A percentile compares a stretch with the other conserved stretches of the same genome.
phyloP scores from a whole-genome alignment of 192 early-diverging fungal genomes.

The Backusella morwellensis region DNA sequence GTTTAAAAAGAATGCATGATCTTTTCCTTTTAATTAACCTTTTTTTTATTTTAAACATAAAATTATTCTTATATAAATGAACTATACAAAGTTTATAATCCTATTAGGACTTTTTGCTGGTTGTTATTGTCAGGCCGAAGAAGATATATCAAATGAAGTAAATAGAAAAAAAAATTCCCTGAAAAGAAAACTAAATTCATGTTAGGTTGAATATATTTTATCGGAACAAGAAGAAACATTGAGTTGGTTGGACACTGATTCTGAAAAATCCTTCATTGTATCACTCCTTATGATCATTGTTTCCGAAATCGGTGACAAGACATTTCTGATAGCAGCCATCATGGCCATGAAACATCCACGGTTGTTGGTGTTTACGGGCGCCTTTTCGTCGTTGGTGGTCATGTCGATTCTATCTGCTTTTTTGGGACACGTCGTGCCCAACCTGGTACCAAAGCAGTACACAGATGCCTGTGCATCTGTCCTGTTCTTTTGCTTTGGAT shows the following conservation, averaged over 20 bases:
- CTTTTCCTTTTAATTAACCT: slow-evolving; percentile 1
- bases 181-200: background rate
- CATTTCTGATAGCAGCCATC: slow-evolving; percentile 97
- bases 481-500: slow-evolving; percentile 93
- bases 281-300: slow-evolving; percentile 89
- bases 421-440: slow-evolving; percentile 88
- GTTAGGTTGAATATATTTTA: background rate
- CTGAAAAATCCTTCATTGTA: slow-evolving; percentile 47
- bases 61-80: background rate
- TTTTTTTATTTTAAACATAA: background rate
- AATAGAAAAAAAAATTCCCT: background rate
- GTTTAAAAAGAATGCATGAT: slow-evolving; percentile 4
- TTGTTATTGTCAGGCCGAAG: background rate
- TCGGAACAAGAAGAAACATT: background rate
- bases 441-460: slow-evolving; percentile 82
- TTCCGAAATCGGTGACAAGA: slow-evolving; percentile 99
- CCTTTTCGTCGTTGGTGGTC: slow-evolving; percentile 81
- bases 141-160: background rate
- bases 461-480: slow-evolving; percentile 81
- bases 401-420: slow-evolving; percentile 97
- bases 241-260: background rate
- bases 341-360: slow-evolving; percentile 98
- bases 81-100: background rate
- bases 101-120: background rate
- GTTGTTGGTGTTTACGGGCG: slow-evolving; percentile 84